Percentiles rank a stretch among this genome's conserved stretches.
Evolutionary conservation across 306 rosid species (phyloP).

Genomic region (Cyamopsis tetragonoloba): DNA sequence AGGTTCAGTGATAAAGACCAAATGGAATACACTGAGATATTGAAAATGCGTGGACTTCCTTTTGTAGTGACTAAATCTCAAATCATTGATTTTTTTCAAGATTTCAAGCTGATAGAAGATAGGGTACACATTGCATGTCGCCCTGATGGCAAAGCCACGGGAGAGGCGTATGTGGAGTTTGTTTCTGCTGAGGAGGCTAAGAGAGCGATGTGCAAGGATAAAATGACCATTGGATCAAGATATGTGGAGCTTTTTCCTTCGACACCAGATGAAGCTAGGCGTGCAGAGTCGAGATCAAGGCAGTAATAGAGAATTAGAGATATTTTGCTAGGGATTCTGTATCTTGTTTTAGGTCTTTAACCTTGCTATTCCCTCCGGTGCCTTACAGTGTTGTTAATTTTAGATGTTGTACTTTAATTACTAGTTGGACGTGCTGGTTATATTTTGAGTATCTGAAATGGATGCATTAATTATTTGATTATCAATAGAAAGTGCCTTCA

Average conservation of each 20-base stretch:
- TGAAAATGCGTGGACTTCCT: slow-evolving; percentile 98
- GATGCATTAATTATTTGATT: slow-evolving; percentile 24
- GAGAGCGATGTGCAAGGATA: slow-evolving; percentile 91
- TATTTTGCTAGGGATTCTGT: slow-evolving; percentile 2
- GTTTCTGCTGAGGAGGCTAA: slow-evolving; percentile 81
- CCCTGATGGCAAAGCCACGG: slow-evolving; percentile 96
- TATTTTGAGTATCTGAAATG: slow-evolving; percentile 28
- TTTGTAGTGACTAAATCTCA: slow-evolving; percentile 60
- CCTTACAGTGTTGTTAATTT: slow-evolving; percentile 15
- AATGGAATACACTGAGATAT: slow-evolving; percentile 90
- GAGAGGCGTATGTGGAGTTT: slow-evolving; percentile 97
- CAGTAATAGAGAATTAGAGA: slow-evolving; percentile 49
- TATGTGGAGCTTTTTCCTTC: slow-evolving; percentile 98
- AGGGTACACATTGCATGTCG: slow-evolving; percentile 88
- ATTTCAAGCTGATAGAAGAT: slow-evolving; percentile 69
- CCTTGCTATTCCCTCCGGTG: slow-evolving; percentile 15
- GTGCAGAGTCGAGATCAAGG: slow-evolving; percentile 95
- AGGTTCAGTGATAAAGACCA: slow-evolving; percentile 86
- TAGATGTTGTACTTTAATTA: slow-evolving; percentile 26
- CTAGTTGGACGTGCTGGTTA: slow-evolving; percentile 29
- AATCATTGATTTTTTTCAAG: slow-evolving; percentile 74
- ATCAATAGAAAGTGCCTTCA: slow-evolving; percentile 18
- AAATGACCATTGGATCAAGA: slow-evolving; percentile 98
- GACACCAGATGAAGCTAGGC: slow-evolving; percentile 90
- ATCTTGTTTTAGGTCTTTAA: slow-evolving; percentile 27